Evolutionary conservation across 352 stramenopile genomes (phyloP).

Genomic region (Thalassiosira delicatula): DNA sequence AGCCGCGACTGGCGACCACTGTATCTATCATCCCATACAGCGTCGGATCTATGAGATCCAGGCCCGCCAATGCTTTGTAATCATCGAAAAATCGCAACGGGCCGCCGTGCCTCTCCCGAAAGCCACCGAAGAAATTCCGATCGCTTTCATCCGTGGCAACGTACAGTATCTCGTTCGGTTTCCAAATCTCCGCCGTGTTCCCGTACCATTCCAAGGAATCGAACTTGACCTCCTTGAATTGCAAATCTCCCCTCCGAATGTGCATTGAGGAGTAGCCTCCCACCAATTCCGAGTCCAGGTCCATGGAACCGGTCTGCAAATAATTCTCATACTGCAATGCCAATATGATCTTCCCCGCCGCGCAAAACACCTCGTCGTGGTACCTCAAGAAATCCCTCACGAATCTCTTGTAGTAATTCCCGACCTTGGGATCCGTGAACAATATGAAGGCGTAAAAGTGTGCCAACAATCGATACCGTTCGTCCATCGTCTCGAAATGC

Average conservation of each 20-base stretch:
- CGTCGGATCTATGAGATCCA: conserved; percentile 78
- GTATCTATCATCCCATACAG: conserved; percentile 84
- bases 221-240: conserved; percentile 84
- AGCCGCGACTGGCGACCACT: conserved; percentile 68
- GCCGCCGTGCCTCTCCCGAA: conserved; percentile 68
- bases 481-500: conserved; percentile 64
- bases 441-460: conserved; percentile 83
- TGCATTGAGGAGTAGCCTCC: conserved; percentile 80
- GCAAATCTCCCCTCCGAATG: conserved; percentile 85
- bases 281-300: conserved; percentile 50
- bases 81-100: conserved; percentile 85
- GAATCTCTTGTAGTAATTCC: conserved; percentile 81
- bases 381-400: conserved; percentile 85
- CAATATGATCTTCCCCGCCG: conserved; percentile 77
- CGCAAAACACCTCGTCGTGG: conserved; percentile 84
- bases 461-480: conserved; percentile 59
- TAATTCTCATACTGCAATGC: conserved; percentile 69
- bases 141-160: conserved; percentile 86
- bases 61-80: conserved; percentile 71
- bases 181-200: conserved; percentile 79
- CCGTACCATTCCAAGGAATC: conserved; percentile 76
- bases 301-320: conserved; percentile 23
- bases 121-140: conserved; percentile 84
- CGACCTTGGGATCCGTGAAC: conserved; percentile 79
- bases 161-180: conserved; percentile 79